These are phyloP conservation scores for Fonsecaea nubica DNA, from an alignment of 2,329 filamentous ascomycete genomes.

Conservation along the genomic window DNA sequence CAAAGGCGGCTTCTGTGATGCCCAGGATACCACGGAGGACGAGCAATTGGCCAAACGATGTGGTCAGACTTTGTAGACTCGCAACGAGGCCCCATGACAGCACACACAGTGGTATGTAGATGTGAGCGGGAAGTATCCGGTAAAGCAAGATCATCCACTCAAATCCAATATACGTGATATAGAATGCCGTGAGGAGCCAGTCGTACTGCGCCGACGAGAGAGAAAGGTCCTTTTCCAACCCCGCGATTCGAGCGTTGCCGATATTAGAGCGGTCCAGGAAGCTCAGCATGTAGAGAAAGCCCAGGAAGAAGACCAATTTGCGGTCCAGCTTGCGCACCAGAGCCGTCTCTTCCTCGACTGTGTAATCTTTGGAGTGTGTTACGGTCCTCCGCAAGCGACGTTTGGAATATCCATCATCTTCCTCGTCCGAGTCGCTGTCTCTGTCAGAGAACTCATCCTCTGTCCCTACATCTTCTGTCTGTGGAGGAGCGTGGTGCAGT, in stretches of 20 bases:
- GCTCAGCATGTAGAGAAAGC: slow-evolving; percentile 80
- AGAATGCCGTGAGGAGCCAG: slow-evolving; percentile 68
- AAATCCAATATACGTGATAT: slow-evolving; percentile 69
- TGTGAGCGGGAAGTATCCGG: slow-evolving; percentile 64
- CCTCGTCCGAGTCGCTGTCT: slow-evolving; percentile 21
- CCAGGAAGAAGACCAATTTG: slow-evolving; percentile 78
- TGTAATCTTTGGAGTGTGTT: slow-evolving; percentile 64
- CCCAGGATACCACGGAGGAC: slow-evolving; percentile 55
- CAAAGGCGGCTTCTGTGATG: slow-evolving; percentile 67
- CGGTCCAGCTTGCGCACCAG: slow-evolving; percentile 79
- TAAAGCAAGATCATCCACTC: slow-evolving; percentile 72
- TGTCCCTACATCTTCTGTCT: neutral
- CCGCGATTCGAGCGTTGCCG: slow-evolving; percentile 68
- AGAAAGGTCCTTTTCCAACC: slow-evolving; percentile 60
- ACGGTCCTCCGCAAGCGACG: slow-evolving; percentile 23
- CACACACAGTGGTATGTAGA: slow-evolving; percentile 67
- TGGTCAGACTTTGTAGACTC: slow-evolving; percentile 66
- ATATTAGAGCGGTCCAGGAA: slow-evolving; percentile 84
- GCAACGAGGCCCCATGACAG: slow-evolving; percentile 76
- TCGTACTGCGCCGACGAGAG: slow-evolving; percentile 65
- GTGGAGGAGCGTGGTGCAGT: slow-evolving; percentile 17
- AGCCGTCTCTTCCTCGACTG: slow-evolving; percentile 71
- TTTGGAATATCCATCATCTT: slow-evolving; percentile 21
- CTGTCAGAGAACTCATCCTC: slow-evolving; percentile 12
- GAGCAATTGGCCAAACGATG: slow-evolving; percentile 59